Base-by-base conservation (phyloP, 345 rosid genomes). In the Garcia nutans region DNA sequence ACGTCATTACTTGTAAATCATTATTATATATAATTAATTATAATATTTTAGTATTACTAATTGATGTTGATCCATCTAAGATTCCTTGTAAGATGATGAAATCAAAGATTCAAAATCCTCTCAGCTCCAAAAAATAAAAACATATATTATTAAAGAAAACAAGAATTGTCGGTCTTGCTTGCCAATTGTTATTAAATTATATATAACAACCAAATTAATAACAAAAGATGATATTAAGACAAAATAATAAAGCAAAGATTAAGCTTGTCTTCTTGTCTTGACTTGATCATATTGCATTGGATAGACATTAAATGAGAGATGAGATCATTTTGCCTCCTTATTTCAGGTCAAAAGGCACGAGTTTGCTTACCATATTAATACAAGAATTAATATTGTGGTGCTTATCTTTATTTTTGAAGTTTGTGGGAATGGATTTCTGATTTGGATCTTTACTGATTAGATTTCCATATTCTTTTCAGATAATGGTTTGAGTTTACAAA, bases 231-330 rank as follows among this genome's bases (percentile, higher is more conserved):
- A 15, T 10, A 11, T 47, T 47, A 1, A 47, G 13, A 47, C 50
- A 47, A 11, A 47, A 22, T 42, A 22, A 57, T 22, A 42, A 20
- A 59, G 9, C 9, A 23, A 59, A 66, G 70, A 22, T 10, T 0
- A 4, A 63, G 63, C 33, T 73, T 22, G 76, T 33, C 41, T 73
- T 65, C 58, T 24, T 74, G 57, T 57, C 16, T 64, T 50, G 3
- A 15, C 13, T 5, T 60, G 23, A 62, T 6, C 26, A 28, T 28
- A 28, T 20, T 44, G 23, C 24, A 26, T 24, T 20, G 77, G 72
- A 73, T 65, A 76, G 78, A 62, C 82, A 76, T 76, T 33, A 10
- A 28, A 61, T 22, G 74, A 60, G 47, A 47, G 68, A 44, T 47
- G 70, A 55, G 49, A 59, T 55, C 57, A 15, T 37, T 65, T 77